Conservation (phyloP, 768 basidiomycete species). For the Asterophora parasitica region DNA sequence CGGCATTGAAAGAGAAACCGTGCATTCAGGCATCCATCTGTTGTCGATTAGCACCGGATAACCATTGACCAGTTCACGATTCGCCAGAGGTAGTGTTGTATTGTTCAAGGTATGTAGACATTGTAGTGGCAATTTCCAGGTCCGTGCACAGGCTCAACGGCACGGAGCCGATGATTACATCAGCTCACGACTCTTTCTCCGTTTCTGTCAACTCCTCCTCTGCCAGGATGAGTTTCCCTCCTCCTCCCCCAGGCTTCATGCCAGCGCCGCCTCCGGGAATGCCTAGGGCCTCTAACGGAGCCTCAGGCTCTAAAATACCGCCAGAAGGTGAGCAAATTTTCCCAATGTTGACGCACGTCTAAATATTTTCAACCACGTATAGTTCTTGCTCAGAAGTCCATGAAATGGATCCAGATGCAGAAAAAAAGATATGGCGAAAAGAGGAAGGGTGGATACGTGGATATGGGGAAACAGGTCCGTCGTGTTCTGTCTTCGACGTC, state of each 20-base stretch:
- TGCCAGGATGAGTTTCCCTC: conserved; percentile 51
- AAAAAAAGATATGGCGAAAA: conserved; percentile 89
- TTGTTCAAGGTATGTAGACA: no score
- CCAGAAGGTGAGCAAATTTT: conserved; percentile 37
- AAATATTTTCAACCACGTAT: conserved; percentile 10
- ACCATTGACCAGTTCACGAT: no score
- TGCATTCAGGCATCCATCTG: no score
- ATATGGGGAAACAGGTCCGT: conserved; percentile 86
- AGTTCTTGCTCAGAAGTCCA: conserved; percentile 84
- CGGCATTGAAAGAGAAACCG: no score
- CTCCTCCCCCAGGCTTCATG: conserved; percentile 50
- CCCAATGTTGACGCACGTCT: conserved; percentile 8
- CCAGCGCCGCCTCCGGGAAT: conserved; percentile 52
- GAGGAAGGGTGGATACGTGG: conserved; percentile 82
- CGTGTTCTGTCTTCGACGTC: conserved; percentile 6
- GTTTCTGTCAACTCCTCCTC: conserved; percentile 16
- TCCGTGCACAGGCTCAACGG: no score
- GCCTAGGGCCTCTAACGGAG: conserved; percentile 31
- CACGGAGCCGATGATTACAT: no score
- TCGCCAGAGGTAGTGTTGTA: no score
- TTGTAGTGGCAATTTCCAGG: no score
- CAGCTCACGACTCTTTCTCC: conserved; percentile 37
- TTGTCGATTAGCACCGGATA: no score
- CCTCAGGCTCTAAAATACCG: conserved; percentile 40
- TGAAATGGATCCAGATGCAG: conserved; percentile 96